Conservation (phyloP, 495 filamentous ascomycete genomes). For the Pyrenula massariospora region DNA sequence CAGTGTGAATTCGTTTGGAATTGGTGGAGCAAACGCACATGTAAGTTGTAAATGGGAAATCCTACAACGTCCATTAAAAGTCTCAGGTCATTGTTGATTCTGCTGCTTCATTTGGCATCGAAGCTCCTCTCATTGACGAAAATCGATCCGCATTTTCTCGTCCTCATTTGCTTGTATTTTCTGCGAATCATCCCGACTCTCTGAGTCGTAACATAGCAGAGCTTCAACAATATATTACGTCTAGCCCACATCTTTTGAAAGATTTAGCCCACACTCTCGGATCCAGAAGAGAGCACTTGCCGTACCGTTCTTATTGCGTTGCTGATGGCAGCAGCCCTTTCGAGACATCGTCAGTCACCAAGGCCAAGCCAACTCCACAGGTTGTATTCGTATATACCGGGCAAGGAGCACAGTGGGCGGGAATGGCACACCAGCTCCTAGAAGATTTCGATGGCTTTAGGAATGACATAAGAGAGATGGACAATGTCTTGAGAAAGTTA, state of each 20-base stretch:
- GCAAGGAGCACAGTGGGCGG: conserved; percentile 31
- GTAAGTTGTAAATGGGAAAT: too few species aligned
- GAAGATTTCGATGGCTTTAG: background rate
- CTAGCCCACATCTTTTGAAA: conserved; percentile 7
- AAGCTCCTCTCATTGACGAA: conserved; percentile 9
- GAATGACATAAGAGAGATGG: background rate
- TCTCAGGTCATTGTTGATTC: conserved; percentile 10
- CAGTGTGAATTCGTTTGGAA: conserved; percentile 20
- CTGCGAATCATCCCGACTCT: conserved; percentile 10
- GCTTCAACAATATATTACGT: conserved; percentile 1
- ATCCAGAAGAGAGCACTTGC: conserved; percentile 8
- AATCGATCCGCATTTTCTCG: conserved; percentile 15
- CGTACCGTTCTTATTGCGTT: conserved; percentile 8
- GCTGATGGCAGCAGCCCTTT: background rate
- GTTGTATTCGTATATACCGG: conserved; percentile 30
- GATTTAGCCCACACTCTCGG: conserved; percentile 16
- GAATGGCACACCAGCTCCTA: conserved; percentile 21
- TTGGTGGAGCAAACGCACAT: conserved; percentile 21
- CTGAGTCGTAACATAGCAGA: conserved; percentile 12
- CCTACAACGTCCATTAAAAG: too few species aligned
- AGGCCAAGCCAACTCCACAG: background rate
- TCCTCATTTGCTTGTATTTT: conserved; percentile 9
- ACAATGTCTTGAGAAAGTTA: conserved; percentile 1
- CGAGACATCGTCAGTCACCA: conserved; percentile 1
- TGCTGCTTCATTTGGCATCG: conserved; percentile 2